These are phyloP conservation scores for Flaveria trinervia DNA, from an alignment of 129 eudicot genomes.

Conservation along the genomic window DNA sequence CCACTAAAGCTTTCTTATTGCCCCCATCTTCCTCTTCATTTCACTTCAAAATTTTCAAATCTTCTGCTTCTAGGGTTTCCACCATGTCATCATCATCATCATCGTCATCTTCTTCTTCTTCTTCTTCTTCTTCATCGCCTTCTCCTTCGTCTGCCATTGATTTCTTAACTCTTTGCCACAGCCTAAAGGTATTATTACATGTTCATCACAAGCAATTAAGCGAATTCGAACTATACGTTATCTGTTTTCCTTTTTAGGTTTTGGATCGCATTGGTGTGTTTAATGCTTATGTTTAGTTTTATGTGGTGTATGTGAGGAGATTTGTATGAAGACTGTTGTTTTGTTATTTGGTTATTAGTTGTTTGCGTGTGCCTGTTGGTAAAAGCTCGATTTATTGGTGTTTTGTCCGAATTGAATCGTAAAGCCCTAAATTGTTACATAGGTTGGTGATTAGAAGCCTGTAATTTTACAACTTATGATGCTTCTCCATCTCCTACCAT, in stretches of 20 bases:
- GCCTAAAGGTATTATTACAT: constrained; percentile 62
- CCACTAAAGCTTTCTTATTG: constrained; percentile 25
- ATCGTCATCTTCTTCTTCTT: constrained; percentile 24
- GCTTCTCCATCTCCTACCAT: too few relatives aligned
- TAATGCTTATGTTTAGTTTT: neutral
- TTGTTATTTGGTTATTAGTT: too few relatives aligned
- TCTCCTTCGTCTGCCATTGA: constrained; percentile 87
- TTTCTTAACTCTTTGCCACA: constrained; percentile 81
- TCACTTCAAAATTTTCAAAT: constrained; percentile 19
- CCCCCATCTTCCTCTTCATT: neutral
- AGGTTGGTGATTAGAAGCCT: too few relatives aligned
- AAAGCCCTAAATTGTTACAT: too few relatives aligned
- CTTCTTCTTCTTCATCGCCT: constrained; percentile 50
- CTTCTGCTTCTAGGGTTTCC: constrained; percentile 44
- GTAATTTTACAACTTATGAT: too few relatives aligned
- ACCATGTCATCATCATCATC: constrained; percentile 54
- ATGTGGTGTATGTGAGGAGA: neutral
- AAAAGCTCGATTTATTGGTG: too few relatives aligned
- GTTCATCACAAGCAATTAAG: neutral
- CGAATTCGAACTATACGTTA: neutral
- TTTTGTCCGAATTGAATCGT: too few relatives aligned
- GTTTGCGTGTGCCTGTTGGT: too few relatives aligned
- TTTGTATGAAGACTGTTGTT: neutral
- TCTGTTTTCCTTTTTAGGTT: neutral
- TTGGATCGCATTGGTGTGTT: constrained; percentile 4